Evolutionary conservation across 2,329 filamentous ascomycete species (phyloP).

Genomic region (Podosphaera xanthii): DNA sequence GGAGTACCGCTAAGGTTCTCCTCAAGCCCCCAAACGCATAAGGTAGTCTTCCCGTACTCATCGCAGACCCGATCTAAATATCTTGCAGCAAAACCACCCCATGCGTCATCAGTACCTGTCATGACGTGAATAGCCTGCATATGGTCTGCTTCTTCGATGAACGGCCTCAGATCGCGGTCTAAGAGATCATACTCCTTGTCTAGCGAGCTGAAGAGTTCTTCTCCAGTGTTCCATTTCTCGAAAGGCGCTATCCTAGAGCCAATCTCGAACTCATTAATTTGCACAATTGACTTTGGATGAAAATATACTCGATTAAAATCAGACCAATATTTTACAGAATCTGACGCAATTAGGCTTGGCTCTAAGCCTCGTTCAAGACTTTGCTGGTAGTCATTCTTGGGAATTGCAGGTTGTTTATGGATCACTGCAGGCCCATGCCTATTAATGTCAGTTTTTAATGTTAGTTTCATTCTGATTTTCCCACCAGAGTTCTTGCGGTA

Average conservation of each 20-base stretch:
- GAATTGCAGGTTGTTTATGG: conserved; percentile 44
- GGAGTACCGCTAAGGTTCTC: conserved; percentile 29
- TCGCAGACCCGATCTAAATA: conserved; percentile 64
- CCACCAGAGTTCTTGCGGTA: conserved; percentile 19
- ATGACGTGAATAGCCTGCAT: conserved; percentile 72
- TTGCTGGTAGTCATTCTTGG: conserved; percentile 52
- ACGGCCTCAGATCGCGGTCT: conserved; percentile 73
- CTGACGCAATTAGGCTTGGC: conserved; percentile 39
- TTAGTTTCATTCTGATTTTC: conserved; percentile 2
- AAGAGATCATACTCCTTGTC: conserved; percentile 68
- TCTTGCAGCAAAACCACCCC: conserved; percentile 52
- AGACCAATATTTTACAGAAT: conserved; percentile 81
- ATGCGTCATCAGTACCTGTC: conserved; percentile 50
- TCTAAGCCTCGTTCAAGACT: conserved; percentile 50
- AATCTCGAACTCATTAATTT: conserved; percentile 70
- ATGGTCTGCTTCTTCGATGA: conserved; percentile 81
- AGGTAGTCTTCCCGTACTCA: conserved; percentile 68
- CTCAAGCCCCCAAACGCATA: conserved; percentile 76
- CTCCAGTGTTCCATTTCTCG: conserved; percentile 50
- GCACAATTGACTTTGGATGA: conserved; percentile 69
- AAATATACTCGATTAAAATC: conserved; percentile 88
- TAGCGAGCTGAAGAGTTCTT: conserved; percentile 49
- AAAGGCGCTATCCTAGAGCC: conserved; percentile 64
- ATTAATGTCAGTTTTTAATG: conserved; percentile 2
- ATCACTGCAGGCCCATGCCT: conserved; percentile 47